Base-by-base conservation (phyloP, 805 yeast genomes). In the Ogataea minuta region DNA sequence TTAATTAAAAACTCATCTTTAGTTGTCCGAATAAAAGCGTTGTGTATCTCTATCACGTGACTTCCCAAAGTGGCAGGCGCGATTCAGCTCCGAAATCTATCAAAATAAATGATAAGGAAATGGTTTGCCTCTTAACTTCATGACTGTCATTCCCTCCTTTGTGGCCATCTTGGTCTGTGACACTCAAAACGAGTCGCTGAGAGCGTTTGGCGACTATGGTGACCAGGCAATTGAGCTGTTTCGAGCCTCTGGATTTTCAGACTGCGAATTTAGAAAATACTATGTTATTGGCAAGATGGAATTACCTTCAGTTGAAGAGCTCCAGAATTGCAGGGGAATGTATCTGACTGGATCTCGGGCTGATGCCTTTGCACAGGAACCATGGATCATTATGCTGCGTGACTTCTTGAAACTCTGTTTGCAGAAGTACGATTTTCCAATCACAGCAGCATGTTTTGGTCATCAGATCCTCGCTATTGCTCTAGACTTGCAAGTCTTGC, bases 391-490 rank as follows among this genome's bases (percentile, higher is more conserved):
- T 24, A 53, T 52, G n/a, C 54, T 77, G 26, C 62, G 63, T 24
- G 55, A 60, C 4, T 76, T 67, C 52, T 41, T 69, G 19, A 53
- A 31, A 32, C 13, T 28, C 8, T 28, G 52, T 20, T 6, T 45
- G 32, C 16, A 43, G 52, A 21, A 45, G 13, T 42, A 45, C 19
- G 44, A 46, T 6, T 58, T 72, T n/a, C 83, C 84, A 1, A 43
- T 79, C 4, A 70, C 75, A 3, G 95, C 95, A 3, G 67, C 89
- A 24, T 89, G 96, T 60, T 89, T 88, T 57, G 96, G 96, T 5
- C 96, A 89, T 62, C 96, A 89, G 57, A 69, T 87, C n/a, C 58
- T 88, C 11, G 81, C 79, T 0, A 71, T 80, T 36, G 78, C 84
- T 4, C 60, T 86, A 33, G 91, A 87, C 3, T 71, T 75, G 17